These are phyloP conservation scores for Gonium pectorale DNA, from an alignment of 139 green algal genomes.

Conservation along the genomic window DNA sequence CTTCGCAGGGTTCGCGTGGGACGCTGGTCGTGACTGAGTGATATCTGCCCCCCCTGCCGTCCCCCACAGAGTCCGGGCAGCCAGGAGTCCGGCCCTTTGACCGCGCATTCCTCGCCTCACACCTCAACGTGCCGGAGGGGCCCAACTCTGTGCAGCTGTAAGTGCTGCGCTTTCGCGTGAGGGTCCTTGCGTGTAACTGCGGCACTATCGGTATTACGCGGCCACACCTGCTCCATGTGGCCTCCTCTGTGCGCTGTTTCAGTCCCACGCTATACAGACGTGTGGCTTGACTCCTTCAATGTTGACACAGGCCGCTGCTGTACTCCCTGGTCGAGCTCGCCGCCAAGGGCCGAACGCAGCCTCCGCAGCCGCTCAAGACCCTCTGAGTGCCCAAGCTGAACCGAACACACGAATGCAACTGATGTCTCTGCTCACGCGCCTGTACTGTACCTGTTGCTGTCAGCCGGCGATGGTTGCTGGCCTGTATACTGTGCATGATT, in stretches of 20 bases:
- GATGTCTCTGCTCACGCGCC: too few relatives aligned
- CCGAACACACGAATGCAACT: too few relatives aligned
- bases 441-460: too few relatives aligned
- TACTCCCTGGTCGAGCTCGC: conserved; percentile 48
- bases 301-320: conserved; percentile 45
- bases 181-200: background rate
- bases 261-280: too few relatives aligned
- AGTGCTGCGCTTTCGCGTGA: conserved; percentile 26
- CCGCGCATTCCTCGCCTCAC: conserved; percentile 57
- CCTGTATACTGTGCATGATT: too few relatives aligned
- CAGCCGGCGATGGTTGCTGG: too few relatives aligned
- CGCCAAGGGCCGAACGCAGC: conserved; percentile 4
- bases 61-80: conserved; percentile 56
- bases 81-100: conserved; percentile 60
- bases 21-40: too few relatives aligned
- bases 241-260: background rate
- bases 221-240: background rate
- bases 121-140: conserved; percentile 52
- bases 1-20: too few relatives aligned
- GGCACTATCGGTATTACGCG: background rate
- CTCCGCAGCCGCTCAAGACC: too few relatives aligned
- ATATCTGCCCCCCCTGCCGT: too few relatives aligned
- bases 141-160: conserved; percentile 59
- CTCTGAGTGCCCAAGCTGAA: too few relatives aligned
- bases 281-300: too few relatives aligned